Evolutionary conservation across 805 yeast species (phyloP), one percentile per base, ranked within the genome.

Genomic region (Tetrapisispora fleetii): DNA sequence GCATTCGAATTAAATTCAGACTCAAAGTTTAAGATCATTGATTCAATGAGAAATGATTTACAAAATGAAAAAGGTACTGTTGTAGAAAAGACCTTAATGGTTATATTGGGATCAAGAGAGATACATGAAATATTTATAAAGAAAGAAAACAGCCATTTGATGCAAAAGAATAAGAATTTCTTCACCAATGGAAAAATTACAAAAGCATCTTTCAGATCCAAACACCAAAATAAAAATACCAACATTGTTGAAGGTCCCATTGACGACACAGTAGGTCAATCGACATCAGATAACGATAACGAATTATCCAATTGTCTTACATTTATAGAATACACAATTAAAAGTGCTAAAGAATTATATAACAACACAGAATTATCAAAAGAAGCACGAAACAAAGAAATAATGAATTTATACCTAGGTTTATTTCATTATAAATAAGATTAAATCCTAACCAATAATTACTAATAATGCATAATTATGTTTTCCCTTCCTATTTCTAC

Each of bases 21-120:
- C 48, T 60, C 78, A 8, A 83, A 79, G 51, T 61, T 69, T 9
- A 76, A 72, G 46, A 70, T 79, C 11, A 59, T 71, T 14, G 61
- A 61, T 33, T 65, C 79, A 14, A 79, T 79, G 83, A 78, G 74
- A 54, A 70, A 69, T 49, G 83, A 78, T 54, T 58, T 79, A 47
- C 57, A 70, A 38, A 49, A 33, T 9, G 49, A 49, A 22, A 40
- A 49, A 2, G 45, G 46, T 28, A 52, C 33, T 24, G 35, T 24
- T 2, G 7, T 17, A 2, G 36, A 67, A 1, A 58, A 58, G 16
- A 64, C 72, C 0, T 48, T 69, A 2, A 48, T 69, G 10, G 62
- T 71, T 1, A 63, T 72, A 2, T 52, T 70, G 27, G 53, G 72
- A 19, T 62, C 68, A 0, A 56, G 73, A 32, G 75, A 69, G 48